Evolutionary conservation across 106 monocot genomes (phyloP), one percentile per base, ranked within the genome.

Genomic region (Amphibolis antarctica): DNA sequence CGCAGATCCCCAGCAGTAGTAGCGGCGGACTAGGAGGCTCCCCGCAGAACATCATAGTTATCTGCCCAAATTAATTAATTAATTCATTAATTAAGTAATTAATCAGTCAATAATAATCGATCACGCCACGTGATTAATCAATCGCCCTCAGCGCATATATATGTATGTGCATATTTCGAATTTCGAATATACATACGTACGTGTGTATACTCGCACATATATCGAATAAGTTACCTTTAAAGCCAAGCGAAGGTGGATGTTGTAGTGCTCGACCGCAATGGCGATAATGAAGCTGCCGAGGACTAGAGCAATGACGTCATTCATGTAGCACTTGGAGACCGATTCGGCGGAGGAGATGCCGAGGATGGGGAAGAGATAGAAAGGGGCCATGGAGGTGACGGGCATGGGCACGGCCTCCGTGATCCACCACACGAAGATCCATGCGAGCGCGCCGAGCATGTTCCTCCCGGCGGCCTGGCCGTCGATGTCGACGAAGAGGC

Each of bases 201-300:
- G n/a, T n/a, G n/a, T n/a, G n/a, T n/a, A n/a, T n/a, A n/a, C n/a
- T n/a, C n/a, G n/a, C n/a, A n/a, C n/a, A n/a, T n/a, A n/a, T n/a
- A n/a, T n/a, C n/a, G n/a, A n/a, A n/a, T n/a, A n/a, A n/a, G n/a
- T n/a, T 42, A 96, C 94, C 12, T 83, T 87, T 0, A 98, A 60
- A 10, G 96, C 96, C 12, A 98, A 82, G 6, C 96, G 83, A 17
- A 76, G 81, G 60, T 98, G 96, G 71, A 98, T 82, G 76, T 85
- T 85, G 76, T 98, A 87, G 47, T 87, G 90, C 74, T 98, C 84
- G 54, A 98, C 84, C 15, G 90, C 96, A 22, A 98, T 28, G 22
- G 96, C 96, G 17, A 98, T 80, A 12, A 98, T 91, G 80, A 98
- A 98, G 76, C 86, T 98, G 5, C 96, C 90, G 5, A 98, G 96